Conservation (phyloP, 805 yeast species). For the Priceomyces medius region DNA sequence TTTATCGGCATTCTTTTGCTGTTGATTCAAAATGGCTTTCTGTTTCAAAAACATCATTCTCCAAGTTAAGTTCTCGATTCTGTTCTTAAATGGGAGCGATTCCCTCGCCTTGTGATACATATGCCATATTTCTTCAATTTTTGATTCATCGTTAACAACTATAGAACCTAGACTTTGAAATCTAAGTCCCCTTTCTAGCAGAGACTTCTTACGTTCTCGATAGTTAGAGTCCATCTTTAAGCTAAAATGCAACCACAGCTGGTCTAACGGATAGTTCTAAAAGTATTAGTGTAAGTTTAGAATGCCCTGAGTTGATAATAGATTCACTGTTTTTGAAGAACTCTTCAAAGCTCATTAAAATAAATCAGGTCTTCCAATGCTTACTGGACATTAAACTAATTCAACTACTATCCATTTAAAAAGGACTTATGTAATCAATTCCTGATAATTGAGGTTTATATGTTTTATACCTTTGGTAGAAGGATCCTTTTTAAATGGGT, state of each 20-base stretch:
- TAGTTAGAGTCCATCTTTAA: slow-evolving; percentile 2
- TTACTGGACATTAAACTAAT: background rate
- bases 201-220: background rate
- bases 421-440: background rate
- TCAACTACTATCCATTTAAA: background rate
- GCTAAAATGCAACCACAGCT: background rate
- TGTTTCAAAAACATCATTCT: slow-evolving; percentile 66
- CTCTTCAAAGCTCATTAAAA: background rate
- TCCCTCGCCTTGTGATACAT: slow-evolving; percentile 78
- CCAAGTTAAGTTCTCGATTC: slow-evolving; percentile 89
- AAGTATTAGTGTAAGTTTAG: too few relatives aligned
- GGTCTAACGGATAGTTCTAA: background rate
- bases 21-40: slow-evolving; percentile 1
- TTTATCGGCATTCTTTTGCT: background rate
- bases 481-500: background rate
- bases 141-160: slow-evolving; percentile 9
- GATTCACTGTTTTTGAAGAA: background rate
- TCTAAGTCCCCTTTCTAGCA: background rate
- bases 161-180: slow-evolving; percentile 1
- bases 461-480: background rate
- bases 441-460: background rate
- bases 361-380: background rate
- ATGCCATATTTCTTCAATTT: slow-evolving; percentile 57
- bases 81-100: slow-evolving; percentile 65
- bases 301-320: too few relatives aligned